These are phyloP conservation scores for Arachis hypogaea DNA, from an alignment of 306 rosid species.

Conservation along the genomic window DNA sequence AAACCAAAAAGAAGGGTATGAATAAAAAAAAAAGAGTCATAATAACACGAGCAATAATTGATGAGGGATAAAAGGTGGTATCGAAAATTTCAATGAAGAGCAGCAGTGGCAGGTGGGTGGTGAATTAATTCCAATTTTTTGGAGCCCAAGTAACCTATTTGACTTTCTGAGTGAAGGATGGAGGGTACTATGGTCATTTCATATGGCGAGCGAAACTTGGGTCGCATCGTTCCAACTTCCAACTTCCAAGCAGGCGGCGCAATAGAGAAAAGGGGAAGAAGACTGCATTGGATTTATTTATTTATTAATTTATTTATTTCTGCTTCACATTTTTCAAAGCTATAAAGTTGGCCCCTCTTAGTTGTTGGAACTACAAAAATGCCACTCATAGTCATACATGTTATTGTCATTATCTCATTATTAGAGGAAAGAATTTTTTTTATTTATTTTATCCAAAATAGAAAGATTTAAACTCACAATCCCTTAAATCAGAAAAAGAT, in stretches of 20 bases:
- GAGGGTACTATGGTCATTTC: constrained; percentile 24
- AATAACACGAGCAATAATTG: constrained; percentile 17
- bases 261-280: not conserved
- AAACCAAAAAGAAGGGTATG: not conserved
- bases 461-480: no score
- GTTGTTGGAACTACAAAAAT: not conserved
- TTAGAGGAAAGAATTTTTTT: no score
- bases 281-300: constrained; percentile 4
- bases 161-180: constrained; percentile 6
- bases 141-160: constrained; percentile 38
- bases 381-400: not conserved
- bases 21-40: constrained; percentile 1
- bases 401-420: no score
- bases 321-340: constrained; percentile 1
- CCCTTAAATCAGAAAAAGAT: no score
- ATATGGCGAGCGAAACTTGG: not conserved
- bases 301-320: not conserved
- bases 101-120: not conserved
- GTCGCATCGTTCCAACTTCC: not conserved
- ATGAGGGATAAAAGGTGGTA: not conserved
- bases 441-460: no score
- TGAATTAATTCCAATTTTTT: constrained; percentile 17
- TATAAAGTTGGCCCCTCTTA: not conserved
- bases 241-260: constrained; percentile 38
- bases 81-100: not conserved